These are phyloP conservation scores for Diutina scorzettiae DNA, from an alignment of 1,139 yeast species.

Conservation along the genomic window DNA sequence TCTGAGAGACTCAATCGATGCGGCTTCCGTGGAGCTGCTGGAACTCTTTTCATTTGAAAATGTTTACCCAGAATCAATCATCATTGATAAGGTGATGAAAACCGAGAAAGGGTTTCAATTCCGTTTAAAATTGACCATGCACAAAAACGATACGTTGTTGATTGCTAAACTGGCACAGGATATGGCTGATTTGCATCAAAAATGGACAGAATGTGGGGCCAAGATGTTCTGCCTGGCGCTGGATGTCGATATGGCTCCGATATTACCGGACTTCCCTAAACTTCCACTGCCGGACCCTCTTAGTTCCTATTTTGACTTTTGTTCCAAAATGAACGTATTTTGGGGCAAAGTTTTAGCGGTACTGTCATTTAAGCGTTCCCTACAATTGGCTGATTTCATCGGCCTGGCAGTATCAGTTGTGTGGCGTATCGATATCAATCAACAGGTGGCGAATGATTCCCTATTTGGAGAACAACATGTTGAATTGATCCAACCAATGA, in stretches of 20 bases:
- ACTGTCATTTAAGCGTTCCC: not conserved
- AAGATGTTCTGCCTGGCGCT: not conserved
- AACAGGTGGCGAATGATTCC: not conserved
- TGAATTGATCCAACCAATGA: not conserved
- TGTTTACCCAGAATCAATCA: not conserved
- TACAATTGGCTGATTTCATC: not conserved
- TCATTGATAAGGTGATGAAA: not conserved
- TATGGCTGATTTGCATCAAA: not conserved
- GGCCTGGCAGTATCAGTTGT: not conserved
- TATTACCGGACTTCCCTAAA: not conserved
- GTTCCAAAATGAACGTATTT: not conserved
- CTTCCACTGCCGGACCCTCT: not conserved
- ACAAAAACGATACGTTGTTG: not conserved
- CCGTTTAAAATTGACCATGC: not conserved
- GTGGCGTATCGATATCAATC: not conserved
- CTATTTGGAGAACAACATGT: not conserved
- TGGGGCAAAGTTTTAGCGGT: not conserved
- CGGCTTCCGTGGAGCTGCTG: not conserved
- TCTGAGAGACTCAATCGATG: not conserved
- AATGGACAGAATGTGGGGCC: not conserved
- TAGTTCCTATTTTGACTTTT: not conserved
- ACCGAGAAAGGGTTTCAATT: not conserved
- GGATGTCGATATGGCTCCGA: not conserved
- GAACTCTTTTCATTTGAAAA: slow-evolving; percentile 3
- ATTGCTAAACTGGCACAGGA: not conserved